Base-by-base conservation (phyloP, 352 stramenopile species). In the Pythium apleroticum region DNA sequence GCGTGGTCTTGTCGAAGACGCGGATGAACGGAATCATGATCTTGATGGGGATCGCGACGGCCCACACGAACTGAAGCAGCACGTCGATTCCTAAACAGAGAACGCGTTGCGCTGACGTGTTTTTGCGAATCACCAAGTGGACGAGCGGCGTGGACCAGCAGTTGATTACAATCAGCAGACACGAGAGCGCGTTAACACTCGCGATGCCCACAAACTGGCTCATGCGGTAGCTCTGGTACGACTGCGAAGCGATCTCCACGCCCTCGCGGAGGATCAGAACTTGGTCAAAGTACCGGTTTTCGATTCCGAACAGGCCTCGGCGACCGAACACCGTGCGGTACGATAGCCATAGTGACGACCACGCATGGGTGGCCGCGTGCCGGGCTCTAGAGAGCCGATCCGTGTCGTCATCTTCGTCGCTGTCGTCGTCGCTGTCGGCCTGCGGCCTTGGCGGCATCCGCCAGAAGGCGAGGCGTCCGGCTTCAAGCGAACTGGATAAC, bases 171-270 rank as follows among this genome's bases (percentile, higher is more conserved):
- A 61, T 5, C 19, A 61, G 15, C 5, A 52, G 25, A 37, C 22
- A 24, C 35, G 25, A n/a, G 20, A 61, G n/a, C 6, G 10, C 6
- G 37, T 61, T 50, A 9, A 61, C 11, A 17, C 41, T 30, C 2
- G 35, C 24, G 5, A 22, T 20, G 4, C 28, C 20, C n/a, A 61
- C 55, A 14, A 52, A 52, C 5, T 20, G 3, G 55, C 37, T 52
- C 55, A 61, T 20, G 15, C 39, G 33, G 41, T 52, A 52, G n/a
- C n/a, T 33, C 28, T 61, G 55, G 28, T 61, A 61, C 12, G 48
- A 58, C 37, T 65, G 58, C n/a, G 49, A 65, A 15, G 19, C 48
- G 14, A 65, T 58, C 49, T 65, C 55, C 15, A 61, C n/a, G 22
- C 33, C 17, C 22, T 61, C 39, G 58, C 35, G 58, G 6, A 65